Conservation (phyloP, 2,329 filamentous ascomycete species). For the Penicillium sp. region DNA sequence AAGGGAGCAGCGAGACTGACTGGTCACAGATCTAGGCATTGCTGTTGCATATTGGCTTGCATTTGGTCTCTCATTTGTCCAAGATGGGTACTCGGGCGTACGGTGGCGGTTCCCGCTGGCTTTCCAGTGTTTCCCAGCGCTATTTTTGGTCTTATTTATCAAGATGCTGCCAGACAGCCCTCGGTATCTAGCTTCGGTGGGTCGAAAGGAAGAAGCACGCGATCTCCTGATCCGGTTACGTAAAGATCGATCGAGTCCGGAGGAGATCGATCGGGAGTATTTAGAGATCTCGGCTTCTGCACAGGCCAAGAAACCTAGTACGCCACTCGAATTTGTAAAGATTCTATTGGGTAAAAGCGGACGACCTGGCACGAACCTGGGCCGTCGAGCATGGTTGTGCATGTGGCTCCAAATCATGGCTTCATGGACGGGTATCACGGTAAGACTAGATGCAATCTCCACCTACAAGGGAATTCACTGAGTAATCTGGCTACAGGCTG, state of each 20-base stretch:
- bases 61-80: constrained; percentile 35
- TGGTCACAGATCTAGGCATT: constrained; percentile 46
- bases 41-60: constrained; percentile 38
- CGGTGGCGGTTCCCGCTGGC: constrained; percentile 36
- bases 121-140: constrained; percentile 34
- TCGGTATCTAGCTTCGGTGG: constrained; percentile 31
- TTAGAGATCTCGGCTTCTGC: constrained; percentile 37
- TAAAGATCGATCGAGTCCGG: constrained; percentile 14
- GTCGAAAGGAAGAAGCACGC: constrained; percentile 49
- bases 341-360: constrained; percentile 37
- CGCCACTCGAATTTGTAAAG: constrained; percentile 40
- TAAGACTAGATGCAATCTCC: constrained; percentile 13
- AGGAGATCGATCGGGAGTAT: constrained; percentile 34
- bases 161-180: constrained; percentile 36
- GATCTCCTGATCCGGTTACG: constrained; percentile 43
- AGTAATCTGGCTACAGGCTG: constrained; percentile 17
- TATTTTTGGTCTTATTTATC: constrained; percentile 28
- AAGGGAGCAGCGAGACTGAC: constrained; percentile 2
- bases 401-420: constrained; percentile 46
- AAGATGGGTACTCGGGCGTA: constrained; percentile 33
- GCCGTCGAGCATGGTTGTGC: constrained; percentile 44
- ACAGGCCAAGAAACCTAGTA: constrained; percentile 32
- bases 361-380: constrained; percentile 32
- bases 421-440: constrained; percentile 47
- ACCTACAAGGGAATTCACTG: constrained; percentile 20